Base-by-base conservation (phyloP, 352 stramenopile genomes). In the Globisporangium nunn region DNA sequence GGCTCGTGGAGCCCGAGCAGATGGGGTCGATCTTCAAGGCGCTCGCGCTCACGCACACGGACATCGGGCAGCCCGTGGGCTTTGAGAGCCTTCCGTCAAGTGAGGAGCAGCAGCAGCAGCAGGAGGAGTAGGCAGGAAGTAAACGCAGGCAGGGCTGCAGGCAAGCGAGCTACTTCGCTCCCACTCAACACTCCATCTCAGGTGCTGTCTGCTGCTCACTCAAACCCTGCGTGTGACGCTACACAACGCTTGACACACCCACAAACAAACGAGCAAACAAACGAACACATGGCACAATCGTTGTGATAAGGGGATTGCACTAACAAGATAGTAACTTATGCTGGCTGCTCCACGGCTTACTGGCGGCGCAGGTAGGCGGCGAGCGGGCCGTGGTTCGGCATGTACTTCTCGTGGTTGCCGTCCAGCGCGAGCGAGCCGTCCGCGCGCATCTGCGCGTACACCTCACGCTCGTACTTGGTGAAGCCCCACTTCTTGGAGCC, bases 401-500 rank as follows among this genome's bases (percentile, higher is more conserved):
- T 77, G 91, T 96, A 97, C 94, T 99, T 99, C 63, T 98, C 97
- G 78, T 98, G 95, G 78, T 99, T 99, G 70, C 97, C 97, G 71
- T 98, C 96, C 6, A 97, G 71, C 23, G 75, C 64, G 17, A 99
- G 84, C 63, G 88, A 88, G 69, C 97, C 97, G 62, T 93, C 88
- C 57, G 97, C 87, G 65, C 96, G 90, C 81, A 98, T 96, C 62
- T 85, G 67, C 30, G 98, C 95, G 83, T 99, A 99, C 62, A 98
- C 92, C 62, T 98, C 95, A 73, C 93, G 91, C 59, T 96, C 84
- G 78, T 98, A 99, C 74, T 98, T 98, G 68, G 97, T 99, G 87
- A 99, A 99, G 63, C 97, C 96, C 97, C 97, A 99, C 87, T 99
- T 99, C 73, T 98, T 97, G 68, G 88, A 98, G 78, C 97, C 95